phyloP scores from a whole-genome alignment of 2,329 filamentous ascomycete species.

The Pseudogymnoascus sp. region DNA sequence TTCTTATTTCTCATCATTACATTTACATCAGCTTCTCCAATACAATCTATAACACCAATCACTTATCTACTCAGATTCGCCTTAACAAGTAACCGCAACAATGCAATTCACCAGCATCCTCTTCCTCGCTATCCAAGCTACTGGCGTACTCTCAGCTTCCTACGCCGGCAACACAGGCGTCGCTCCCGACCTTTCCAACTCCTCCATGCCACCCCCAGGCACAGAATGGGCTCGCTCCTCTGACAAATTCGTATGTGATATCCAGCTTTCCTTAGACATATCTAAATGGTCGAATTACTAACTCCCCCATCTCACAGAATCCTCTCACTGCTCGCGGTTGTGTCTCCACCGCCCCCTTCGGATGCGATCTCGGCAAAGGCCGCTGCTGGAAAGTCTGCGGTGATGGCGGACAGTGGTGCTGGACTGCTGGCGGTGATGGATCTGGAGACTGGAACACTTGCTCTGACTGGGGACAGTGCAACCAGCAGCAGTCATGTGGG shows the following conservation, averaged over 20 bases:
- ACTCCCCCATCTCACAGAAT: neutral
- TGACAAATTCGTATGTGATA: neutral
- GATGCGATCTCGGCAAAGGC: constrained; percentile 77
- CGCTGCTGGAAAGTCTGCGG: constrained; percentile 96
- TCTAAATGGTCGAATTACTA: too few relatives aligned
- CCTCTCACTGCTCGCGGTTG: neutral
- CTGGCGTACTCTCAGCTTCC: neutral
- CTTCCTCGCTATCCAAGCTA: neutral
- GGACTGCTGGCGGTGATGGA: neutral
- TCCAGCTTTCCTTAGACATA: neutral
- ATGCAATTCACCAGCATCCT: neutral
- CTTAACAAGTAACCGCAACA: neutral
- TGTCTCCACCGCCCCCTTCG: neutral
- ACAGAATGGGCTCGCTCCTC: neutral
- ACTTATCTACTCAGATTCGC: neutral
- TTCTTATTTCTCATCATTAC: neutral
- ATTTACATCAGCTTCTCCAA: neutral
- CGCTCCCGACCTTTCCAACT: neutral
- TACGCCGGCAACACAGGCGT: neutral
- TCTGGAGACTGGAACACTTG: neutral
- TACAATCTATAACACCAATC: neutral
- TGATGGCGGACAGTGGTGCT: constrained; percentile 65
- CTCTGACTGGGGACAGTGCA: neutral
- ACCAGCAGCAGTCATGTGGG: neutral
- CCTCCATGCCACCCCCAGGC: neutral